phyloP scores from a whole-genome alignment of 495 filamentous ascomycete genomes.

The Cenococcum geophilum region DNA sequence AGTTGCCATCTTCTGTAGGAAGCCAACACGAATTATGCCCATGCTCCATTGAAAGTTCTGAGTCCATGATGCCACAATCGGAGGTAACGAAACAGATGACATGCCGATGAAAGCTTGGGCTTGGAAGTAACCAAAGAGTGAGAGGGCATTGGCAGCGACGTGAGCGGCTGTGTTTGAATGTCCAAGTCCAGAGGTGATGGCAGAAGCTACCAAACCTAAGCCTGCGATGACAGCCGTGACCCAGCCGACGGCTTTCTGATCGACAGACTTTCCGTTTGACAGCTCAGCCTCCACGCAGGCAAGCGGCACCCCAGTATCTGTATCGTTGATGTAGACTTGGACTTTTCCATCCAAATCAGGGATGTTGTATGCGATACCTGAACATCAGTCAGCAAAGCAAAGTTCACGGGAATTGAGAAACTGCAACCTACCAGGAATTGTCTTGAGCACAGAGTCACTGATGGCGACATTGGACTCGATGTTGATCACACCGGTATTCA shows the following conservation, averaged over 20 bases:
- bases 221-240: conserved; percentile 78
- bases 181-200: conserved; percentile 42
- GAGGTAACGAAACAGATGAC: conserved; percentile 76
- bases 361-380: conserved; percentile 75
- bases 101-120: conserved; percentile 93
- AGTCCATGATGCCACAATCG: conserved; percentile 88
- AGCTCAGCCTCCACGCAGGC: conserved; percentile 85
- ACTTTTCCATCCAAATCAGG: conserved; percentile 92
- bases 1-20: conserved; percentile 81
- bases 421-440: conserved; percentile 59
- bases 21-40: conserved; percentile 85
- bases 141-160: conserved; percentile 86
- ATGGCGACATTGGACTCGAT: conserved; percentile 62
- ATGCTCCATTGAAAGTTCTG: conserved; percentile 99
- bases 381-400: neutral
- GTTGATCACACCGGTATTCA: conserved; percentile 78
- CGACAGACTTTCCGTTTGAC: conserved; percentile 89
- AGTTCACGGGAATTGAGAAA: neutral
- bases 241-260: conserved; percentile 87
- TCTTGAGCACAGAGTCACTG: conserved; percentile 47
- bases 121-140: conserved; percentile 93
- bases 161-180: conserved; percentile 96
- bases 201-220: conserved; percentile 59
- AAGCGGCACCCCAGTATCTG: conserved; percentile 51
- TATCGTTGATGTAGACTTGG: conserved; percentile 67